Percentiles rank a stretch among this genome's conserved stretches.
Evolutionary conservation across 2,329 filamentous ascomycete species (phyloP).

Genomic region (Elsinoe ampelina): DNA sequence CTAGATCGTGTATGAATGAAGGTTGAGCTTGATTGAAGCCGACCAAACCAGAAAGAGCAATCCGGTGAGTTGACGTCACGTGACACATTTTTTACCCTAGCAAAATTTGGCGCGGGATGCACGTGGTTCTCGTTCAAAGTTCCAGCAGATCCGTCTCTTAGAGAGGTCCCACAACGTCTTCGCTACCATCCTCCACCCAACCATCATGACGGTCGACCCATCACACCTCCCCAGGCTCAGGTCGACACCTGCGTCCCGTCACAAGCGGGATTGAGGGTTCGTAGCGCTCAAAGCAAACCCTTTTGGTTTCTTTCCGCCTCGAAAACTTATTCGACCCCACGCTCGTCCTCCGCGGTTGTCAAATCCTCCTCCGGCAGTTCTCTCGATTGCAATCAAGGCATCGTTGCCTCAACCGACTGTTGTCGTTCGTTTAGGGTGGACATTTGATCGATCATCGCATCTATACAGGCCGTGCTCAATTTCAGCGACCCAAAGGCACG

Average conservation of each 20-base stretch:
- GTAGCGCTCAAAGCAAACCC: constrained; percentile 7
- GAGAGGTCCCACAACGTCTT: constrained; percentile 10
- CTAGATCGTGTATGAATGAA: too few relatives aligned
- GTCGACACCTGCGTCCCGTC: constrained; percentile 40
- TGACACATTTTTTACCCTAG: neutral
- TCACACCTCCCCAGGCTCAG: constrained; percentile 34
- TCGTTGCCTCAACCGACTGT: constrained; percentile 5
- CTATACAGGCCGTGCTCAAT: neutral
- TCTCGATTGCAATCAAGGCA: neutral
- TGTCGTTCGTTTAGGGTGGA: constrained; percentile 8
- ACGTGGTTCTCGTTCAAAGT: constrained; percentile 2
- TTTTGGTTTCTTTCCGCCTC: constrained; percentile 13
- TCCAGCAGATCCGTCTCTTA: neutral
- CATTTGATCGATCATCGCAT: neutral
- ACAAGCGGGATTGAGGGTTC: constrained; percentile 40
- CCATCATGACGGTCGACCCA: constrained; percentile 15
- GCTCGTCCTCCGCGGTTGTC: constrained; percentile 12
- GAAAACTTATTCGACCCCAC: constrained; percentile 24
- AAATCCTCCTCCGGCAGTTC: constrained; percentile 8
- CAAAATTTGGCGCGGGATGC: neutral
- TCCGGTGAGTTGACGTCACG: neutral
- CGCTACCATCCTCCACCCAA: constrained; percentile 9
- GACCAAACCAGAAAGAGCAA: neutral
- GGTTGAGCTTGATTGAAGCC: too few relatives aligned
- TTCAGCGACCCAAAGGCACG: neutral